Percentiles rank a stretch among this genome's conserved stretches.
Evolutionary conservation across 495 filamentous ascomycete genomes (phyloP).

Genomic region (Chaetomium tenue): DNA sequence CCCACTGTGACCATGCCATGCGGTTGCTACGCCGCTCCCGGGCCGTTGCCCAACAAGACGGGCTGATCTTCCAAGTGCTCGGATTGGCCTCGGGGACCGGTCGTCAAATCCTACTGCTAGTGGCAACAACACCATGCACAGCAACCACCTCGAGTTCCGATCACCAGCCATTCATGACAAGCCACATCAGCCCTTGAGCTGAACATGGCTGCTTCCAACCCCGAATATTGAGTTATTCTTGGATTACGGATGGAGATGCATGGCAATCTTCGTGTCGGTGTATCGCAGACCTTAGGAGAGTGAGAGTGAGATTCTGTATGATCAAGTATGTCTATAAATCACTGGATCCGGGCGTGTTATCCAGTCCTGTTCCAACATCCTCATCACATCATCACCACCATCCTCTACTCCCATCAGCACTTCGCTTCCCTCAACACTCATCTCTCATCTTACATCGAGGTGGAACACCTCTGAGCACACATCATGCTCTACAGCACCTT

Average conservation of each 20-base stretch:
- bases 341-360: neutral
- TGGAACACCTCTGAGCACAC: neutral
- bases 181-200: constrained; percentile 6
- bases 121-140: neutral
- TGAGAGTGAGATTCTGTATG: neutral
- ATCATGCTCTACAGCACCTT: constrained; percentile 19
- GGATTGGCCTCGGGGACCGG: neutral
- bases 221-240: neutral
- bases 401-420: neutral
- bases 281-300: neutral
- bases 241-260: neutral
- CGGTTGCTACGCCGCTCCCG: neutral
- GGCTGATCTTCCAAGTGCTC: neutral
- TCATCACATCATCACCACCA: neutral
- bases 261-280: neutral
- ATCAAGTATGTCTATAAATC: neutral
- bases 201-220: neutral
- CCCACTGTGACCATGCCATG: neutral
- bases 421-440: neutral
- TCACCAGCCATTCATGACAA: constrained; percentile 5
- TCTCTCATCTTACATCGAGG: neutral
- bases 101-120: neutral
- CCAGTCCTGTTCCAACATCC: neutral
- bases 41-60: neutral
- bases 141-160: neutral